Percentiles rank a stretch among this genome's conserved stretches.
Evolutionary conservation across 306 rosid genomes (phyloP).

Genomic region (Fragaria nilgerrensis): DNA sequence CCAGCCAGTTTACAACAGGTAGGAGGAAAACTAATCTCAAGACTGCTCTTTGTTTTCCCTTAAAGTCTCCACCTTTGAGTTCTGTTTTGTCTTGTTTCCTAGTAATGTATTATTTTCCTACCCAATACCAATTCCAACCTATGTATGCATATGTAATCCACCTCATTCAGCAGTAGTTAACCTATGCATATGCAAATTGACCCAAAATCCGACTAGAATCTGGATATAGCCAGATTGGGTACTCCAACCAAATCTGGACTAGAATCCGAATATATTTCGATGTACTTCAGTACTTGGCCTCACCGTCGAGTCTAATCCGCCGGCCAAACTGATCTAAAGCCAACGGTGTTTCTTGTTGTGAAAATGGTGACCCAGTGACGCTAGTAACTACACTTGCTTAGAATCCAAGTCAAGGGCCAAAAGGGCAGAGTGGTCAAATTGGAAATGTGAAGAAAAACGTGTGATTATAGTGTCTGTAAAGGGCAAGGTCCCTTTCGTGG

Average conservation of each 20-base stretch:
- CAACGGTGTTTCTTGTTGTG: background rate
- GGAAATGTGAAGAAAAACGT: background rate
- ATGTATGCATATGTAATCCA: background rate
- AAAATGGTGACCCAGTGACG: background rate
- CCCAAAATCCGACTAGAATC: no score
- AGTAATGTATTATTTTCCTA: conserved; percentile 13
- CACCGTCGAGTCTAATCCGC: background rate
- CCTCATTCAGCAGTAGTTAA: no score
- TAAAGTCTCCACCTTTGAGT: background rate
- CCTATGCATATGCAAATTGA: no score
- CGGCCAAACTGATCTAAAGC: background rate
- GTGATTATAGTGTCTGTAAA: background rate
- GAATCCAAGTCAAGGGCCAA: background rate
- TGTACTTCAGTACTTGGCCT: background rate
- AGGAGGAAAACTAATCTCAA: background rate
- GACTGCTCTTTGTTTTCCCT: background rate
- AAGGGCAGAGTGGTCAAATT: background rate
- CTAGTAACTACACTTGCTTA: background rate
- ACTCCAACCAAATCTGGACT: background rate
- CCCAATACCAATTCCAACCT: conserved; percentile 11
- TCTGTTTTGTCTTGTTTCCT: background rate
- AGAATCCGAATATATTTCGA: background rate
- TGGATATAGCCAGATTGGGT: no score
- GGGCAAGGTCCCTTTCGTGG: conserved; percentile 22
- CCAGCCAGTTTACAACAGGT: background rate